Evolutionary conservation across 345 rosid species (phyloP).

Genomic region (Euphorbia lathyris): DNA sequence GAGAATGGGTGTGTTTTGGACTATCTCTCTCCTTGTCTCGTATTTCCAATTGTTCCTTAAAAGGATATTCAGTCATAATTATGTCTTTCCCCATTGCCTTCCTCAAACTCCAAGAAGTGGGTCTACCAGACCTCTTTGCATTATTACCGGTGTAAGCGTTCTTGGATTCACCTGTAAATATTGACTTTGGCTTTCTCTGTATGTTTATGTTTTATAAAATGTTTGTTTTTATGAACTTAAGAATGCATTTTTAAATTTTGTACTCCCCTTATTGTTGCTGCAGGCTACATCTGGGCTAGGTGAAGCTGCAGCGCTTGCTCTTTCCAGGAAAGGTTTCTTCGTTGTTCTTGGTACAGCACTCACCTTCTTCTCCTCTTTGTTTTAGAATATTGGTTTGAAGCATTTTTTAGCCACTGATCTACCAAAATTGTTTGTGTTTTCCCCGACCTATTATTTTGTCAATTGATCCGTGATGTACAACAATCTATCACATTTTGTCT

Average conservation of each 20-base stretch:
- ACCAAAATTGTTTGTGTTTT: too few relatives aligned
- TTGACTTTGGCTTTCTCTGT: neutral
- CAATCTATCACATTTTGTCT: too few relatives aligned
- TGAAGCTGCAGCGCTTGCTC: constrained; percentile 64
- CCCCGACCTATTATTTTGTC: too few relatives aligned
- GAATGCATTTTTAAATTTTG: neutral
- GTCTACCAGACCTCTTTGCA: constrained; percentile 49
- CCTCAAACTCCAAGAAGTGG: constrained; percentile 25
- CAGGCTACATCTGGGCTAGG: constrained; percentile 93
- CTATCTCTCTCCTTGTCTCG: constrained; percentile 45
- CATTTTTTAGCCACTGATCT: too few relatives aligned
- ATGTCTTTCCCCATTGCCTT: constrained; percentile 31
- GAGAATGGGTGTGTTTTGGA: constrained; percentile 82
- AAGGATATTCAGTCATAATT: constrained; percentile 31
- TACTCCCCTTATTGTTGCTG: neutral
- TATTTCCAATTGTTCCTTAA: constrained; percentile 44
- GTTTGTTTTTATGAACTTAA: neutral
- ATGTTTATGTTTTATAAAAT: too few relatives aligned
- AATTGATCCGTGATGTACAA: too few relatives aligned
- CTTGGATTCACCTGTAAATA: neutral
- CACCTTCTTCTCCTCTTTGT: neutral
- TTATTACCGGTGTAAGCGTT: constrained; percentile 71
- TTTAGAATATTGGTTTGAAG: neutral
- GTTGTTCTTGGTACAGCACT: constrained; percentile 63
- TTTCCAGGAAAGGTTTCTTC: constrained; percentile 67